A percentile compares a stretch with the other conserved stretches of the same genome.
phyloP scores from a whole-genome alignment of 768 basidiomycete genomes.

The Amanita fuliginea region DNA sequence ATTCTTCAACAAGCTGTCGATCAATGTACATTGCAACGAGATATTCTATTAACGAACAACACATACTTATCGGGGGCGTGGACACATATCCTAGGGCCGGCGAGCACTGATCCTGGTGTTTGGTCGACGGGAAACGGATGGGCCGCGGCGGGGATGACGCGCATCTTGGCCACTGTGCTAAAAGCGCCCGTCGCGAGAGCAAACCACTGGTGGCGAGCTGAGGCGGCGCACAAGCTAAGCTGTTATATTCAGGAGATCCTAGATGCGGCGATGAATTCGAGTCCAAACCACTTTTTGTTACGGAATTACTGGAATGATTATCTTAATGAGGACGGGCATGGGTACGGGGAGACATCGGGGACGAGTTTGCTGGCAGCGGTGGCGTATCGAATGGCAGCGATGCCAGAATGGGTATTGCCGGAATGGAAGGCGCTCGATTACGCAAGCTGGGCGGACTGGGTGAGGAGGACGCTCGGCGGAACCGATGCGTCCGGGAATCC shows the following conservation, averaged over 20 bases:
- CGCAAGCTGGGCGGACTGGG: conserved; percentile 15
- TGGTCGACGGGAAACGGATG: conserved; percentile 57
- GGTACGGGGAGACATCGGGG: conserved; percentile 29
- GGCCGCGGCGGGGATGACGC: conserved; percentile 60
- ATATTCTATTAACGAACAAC: conserved; percentile 22
- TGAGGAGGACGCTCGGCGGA: conserved; percentile 17
- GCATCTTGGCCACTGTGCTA: conserved; percentile 39
- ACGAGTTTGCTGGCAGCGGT: conserved; percentile 23
- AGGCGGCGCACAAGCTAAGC: conserved; percentile 18
- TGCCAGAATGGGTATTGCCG: conserved; percentile 10
- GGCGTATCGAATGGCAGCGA: conserved; percentile 21
- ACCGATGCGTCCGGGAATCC: conserved; percentile 10
- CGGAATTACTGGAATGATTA: conserved; percentile 25
- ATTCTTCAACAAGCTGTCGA: conserved; percentile 25
- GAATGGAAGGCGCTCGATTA: conserved; percentile 9
- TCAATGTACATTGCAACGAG: conserved; percentile 27
- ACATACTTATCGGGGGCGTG: conserved; percentile 20
- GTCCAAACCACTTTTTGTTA: conserved; percentile 18
- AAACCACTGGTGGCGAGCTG: conserved; percentile 11
- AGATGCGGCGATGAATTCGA: conserved; percentile 20
- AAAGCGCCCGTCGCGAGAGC: conserved; percentile 23
- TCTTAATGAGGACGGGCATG: conserved; percentile 9
- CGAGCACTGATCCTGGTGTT: conserved; percentile 25
- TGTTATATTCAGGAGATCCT: conserved; percentile 23
- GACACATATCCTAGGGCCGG: conserved; percentile 32